Evolutionary conservation across 192 early-diverging fungal genomes (phyloP), one percentile per base, ranked within the genome.

Genomic region (Kickxella alabastrina): DNA sequence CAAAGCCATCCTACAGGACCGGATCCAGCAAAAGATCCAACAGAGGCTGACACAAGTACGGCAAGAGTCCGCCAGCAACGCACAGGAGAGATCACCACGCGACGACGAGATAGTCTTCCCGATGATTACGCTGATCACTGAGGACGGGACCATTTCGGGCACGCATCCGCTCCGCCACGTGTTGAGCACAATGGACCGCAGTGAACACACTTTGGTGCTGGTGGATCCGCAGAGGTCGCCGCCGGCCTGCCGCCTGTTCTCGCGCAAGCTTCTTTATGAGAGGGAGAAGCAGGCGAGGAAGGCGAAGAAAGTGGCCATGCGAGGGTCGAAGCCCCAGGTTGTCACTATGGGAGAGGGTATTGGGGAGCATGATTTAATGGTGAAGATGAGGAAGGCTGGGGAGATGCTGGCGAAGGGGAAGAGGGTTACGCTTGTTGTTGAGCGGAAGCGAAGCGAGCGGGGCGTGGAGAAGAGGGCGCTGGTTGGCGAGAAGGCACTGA

Each of bases 181-280:
- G 2, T 40, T 73, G 13, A 21, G 29, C 6, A 45, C 25, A 15
- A 43, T 65, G 58, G 62, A 73, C 46, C 62, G 62, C 17, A 21
- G 24, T 4, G 49, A 46, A 13, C 27, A 52, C 25, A 65, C 62
- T 1, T 27, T 73, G 24, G 49, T 65, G 13, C 23, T 65, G 32
- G 69, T 65, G 9, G 58, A 73, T 15, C n/a, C 49, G 4, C 21
- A 35, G 7, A 27, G 29, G 26, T 12, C 46, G 6, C 61, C 59
- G 26, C 69, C 69, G 10, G 49, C 52, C n/a, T 73, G 69, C 38
- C 62, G 62, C 7, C 10, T 73, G 19, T 73, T 55, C 24, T 61
- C 49, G 31, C 62, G 62, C 45, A 65, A 65, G 41, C 28, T 65
- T 0, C 34, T 73, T 23, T 65, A 73, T 38, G 69, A 73, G 39